A percentile compares a stretch with the other conserved stretches of the same genome.
phyloP scores from a whole-genome alignment of 345 rosid species.

The Eucalyptus sideroxylon region DNA sequence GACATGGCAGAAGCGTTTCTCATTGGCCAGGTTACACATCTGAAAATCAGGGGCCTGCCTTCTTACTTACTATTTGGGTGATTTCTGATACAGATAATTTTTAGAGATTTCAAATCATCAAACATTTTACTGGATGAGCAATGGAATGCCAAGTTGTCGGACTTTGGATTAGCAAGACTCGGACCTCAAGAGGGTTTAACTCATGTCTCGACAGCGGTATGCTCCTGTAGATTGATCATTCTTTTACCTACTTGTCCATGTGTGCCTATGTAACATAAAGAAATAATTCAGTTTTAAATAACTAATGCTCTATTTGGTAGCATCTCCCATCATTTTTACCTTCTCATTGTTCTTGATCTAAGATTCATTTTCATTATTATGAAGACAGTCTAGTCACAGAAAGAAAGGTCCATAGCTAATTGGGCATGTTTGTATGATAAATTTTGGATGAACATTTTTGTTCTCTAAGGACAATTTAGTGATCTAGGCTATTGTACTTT shows the following conservation, averaged over 20 bases:
- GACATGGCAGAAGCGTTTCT: neutral
- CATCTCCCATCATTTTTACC: neutral
- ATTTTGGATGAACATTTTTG: neutral
- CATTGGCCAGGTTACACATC: neutral
- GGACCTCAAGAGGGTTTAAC: constrained; percentile 90
- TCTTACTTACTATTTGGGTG: neutral
- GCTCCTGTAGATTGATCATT: neutral
- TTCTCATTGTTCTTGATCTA: neutral
- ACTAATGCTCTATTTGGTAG: neutral
- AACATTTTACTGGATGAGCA: constrained; percentile 78
- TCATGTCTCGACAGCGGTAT: constrained; percentile 87
- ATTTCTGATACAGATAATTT: constrained; percentile 44
- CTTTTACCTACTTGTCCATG: neutral
- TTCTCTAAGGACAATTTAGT: neutral
- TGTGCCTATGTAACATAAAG: neutral
- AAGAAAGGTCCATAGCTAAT: neutral
- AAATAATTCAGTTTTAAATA: neutral
- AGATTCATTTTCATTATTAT: neutral
- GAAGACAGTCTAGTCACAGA: neutral
- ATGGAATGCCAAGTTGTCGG: constrained; percentile 95
- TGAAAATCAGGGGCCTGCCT: neutral
- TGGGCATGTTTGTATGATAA: neutral
- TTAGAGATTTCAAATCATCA: constrained; percentile 85
- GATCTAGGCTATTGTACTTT: neutral
- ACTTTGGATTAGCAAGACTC: constrained; percentile 90